Base-by-base conservation (phyloP, 768 basidiomycete species). In the Suillus subaureus region DNA sequence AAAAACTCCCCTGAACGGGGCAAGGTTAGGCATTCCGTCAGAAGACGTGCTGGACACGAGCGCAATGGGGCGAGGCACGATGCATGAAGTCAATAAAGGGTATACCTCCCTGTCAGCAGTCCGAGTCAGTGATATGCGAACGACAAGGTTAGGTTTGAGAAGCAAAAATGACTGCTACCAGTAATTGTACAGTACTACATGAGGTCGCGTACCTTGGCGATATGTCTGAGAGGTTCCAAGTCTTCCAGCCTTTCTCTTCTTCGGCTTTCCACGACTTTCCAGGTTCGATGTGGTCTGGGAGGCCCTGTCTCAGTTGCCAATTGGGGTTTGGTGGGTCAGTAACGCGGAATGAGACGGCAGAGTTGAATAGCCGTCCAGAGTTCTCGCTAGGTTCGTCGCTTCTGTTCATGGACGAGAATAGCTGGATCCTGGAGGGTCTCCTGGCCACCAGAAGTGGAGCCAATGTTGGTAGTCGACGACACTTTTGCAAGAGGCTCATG, bases 61-160 rank as follows among this genome's bases (percentile, higher is more conserved):
- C 2, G 87, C 90, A 61, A 91, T 84, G 15, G 90, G 90, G 45
- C 91, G 83, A 23, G 89, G 91, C 15, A 86, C 74, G 63, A 90
- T 82, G 11, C 84, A 84, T 61, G 84, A 86, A 12, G 84, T 87
- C 70, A 90, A 70, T 63, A 90, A 70, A 33, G 77, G 78, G 73
- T 89, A 88, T 62, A 79, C 70, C 64, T 73, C 70, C 54, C 79
- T 78, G 65, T 42, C 49, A 43, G 52, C 62, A 68, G 45, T 37
- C 31, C 67, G 61, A 75, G 75, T 75, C 65, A 70, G 71, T 70
- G 28, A 66, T 61, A 64, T 70, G 67, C 69, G 31, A 51, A 1
- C n/a, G 64, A 65, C 62, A 70, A 70, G 43, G 68, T 65, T 67
- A 61, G 43, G 65, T 68, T 69, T 67, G 61, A 69, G 66, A 62